Percentiles rank a stretch among this genome's conserved stretches.
Conservation (phyloP, 306 rosid species). For the Cucumis hystrix region DNA sequence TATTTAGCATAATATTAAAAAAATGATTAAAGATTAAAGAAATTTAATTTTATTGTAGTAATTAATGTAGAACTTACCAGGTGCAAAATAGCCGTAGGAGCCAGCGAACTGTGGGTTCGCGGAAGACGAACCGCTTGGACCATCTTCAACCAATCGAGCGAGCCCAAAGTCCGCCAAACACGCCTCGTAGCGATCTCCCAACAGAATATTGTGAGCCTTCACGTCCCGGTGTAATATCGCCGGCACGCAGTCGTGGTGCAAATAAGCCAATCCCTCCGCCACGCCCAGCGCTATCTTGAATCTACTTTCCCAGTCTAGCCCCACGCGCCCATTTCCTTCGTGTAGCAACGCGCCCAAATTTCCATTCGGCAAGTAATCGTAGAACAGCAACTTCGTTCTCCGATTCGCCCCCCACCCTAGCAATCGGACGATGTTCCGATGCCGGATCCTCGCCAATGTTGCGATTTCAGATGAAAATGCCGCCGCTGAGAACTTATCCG, state of each 20-base stretch:
- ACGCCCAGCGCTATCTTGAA: conserved; percentile 76
- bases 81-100: conserved; percentile 94
- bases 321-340: conserved; percentile 42
- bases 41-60: background rate
- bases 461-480: conserved; percentile 80
- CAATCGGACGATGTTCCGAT: conserved; percentile 74
- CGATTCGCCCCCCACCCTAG: conserved; percentile 83
- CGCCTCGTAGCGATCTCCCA: conserved; percentile 61
- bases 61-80: conserved; percentile 13
- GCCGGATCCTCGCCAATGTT: conserved; percentile 70
- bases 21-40: background rate
- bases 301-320: conserved; percentile 78
- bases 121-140: conserved; percentile 33
- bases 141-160: conserved; percentile 67
- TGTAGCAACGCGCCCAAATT: conserved; percentile 47
- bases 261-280: conserved; percentile 74
- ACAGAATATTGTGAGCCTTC: conserved; percentile 56
- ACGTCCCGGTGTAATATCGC: conserved; percentile 96
- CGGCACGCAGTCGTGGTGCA: conserved; percentile 85
- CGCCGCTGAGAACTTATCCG: conserved; percentile 57
- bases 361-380: conserved; percentile 59
- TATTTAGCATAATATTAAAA: no score
- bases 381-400: conserved; percentile 55
- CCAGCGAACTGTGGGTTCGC: conserved; percentile 74
- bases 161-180: conserved; percentile 92